Base-by-base conservation (phyloP, 495 filamentous ascomycete genomes). In the Niebla homalea region DNA sequence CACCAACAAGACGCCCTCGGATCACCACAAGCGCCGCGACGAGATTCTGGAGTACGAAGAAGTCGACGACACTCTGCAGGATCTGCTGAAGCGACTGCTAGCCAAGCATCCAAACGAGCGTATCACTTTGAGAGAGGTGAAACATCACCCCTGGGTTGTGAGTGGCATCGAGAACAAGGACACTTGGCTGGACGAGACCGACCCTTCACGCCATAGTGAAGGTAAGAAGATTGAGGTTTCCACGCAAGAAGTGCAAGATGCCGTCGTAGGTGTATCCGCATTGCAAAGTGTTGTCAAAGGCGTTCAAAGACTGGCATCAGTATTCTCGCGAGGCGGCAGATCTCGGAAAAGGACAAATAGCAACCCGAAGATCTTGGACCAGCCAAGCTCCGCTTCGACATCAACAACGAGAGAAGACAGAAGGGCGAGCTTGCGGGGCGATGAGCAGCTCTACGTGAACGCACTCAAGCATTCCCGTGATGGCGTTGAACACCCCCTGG, bases 71-170 rank as follows among this genome's bases (percentile, higher is more conserved):
- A 76, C 88, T 38, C 66, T 99, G 18, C 75, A 78, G 46, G 88
- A 97, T 62, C 70, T 99, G 35, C 67, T 99, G 18, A 76, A 74
- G 41, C 79, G 84, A 44, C 76, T 99, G 62, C 73, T 99, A 45
- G 81, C 76, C 52, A 97, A 96, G 68, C 84, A 97, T 60, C 92
- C 90, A 0, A 70, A 81, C 29, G 81, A 87, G 63, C 77, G 92
- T 42, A 95, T 99, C 54, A 82, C 82, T 2, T 67, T 99, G 43
- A 84, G 82, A 53, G 90, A 96, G 58, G 90, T 96, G 57, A 97
- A 97, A 62, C 85, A 83, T 49, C 92, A 99, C 59, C 83, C 85
- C n/a, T 99, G 92, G 89, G 83, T 95, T 32, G 71, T 89, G n/a
- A 64, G 80, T 41, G 90, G 82, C 39, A 76, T 99, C 41, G 67